Conservation (phyloP, 2,329 filamentous ascomycete species). For the Aspergillus pseudoterreus region DNA sequence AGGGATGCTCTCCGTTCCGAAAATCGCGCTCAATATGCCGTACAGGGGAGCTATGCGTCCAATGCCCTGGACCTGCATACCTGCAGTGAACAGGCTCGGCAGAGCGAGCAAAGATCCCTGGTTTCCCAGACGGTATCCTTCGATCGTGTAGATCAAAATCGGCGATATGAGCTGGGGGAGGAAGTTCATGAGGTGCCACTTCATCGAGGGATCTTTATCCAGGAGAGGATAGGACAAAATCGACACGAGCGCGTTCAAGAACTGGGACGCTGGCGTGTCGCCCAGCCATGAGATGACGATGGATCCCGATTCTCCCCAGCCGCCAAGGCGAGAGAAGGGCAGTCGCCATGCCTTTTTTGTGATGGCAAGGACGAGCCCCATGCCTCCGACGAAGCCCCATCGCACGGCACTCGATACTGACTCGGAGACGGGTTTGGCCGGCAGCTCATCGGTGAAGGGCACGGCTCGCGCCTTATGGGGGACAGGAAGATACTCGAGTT, state of each 20-base stretch:
- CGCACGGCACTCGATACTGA: neutral
- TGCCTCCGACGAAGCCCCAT: neutral
- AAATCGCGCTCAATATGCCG: neutral
- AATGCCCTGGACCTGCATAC: constrained; percentile 1
- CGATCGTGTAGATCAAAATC: neutral
- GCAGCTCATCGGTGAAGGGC: neutral
- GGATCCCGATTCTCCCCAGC: neutral
- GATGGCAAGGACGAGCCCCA: neutral
- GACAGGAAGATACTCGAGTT: neutral
- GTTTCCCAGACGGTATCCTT: neutral
- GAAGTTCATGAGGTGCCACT: neutral
- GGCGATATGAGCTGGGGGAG: constrained; percentile 1
- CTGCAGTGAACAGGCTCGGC: neutral
- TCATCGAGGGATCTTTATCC: neutral
- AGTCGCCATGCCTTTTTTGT: neutral
- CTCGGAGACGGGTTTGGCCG: neutral
- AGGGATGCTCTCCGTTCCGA: neutral
- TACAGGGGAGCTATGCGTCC: neutral
- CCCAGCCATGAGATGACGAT: neutral
- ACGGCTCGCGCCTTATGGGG: neutral
- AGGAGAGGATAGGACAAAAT: too few relatives aligned
- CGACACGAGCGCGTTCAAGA: too few relatives aligned
- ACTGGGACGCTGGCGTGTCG: too few relatives aligned
- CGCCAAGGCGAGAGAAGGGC: neutral
- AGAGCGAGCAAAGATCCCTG: neutral